Conservation (phyloP, 306 rosid genomes). For the Dicorynia guianensis region DNA sequence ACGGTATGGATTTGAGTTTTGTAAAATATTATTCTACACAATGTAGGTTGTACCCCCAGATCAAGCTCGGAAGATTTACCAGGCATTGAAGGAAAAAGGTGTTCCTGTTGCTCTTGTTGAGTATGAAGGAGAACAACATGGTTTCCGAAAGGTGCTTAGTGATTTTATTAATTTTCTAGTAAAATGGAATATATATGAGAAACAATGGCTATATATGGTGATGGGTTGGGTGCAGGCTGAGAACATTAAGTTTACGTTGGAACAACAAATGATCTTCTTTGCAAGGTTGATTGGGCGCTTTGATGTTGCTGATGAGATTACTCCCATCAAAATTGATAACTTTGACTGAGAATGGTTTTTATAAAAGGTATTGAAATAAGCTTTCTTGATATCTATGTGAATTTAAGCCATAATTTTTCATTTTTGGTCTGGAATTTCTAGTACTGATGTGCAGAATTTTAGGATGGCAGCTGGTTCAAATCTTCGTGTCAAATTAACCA, state of each 20-base stretch:
- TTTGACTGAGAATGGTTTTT: slow-evolving; percentile 47
- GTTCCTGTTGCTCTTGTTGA: slow-evolving; percentile 90
- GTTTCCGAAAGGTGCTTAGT: slow-evolving; percentile 81
- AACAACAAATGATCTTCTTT: slow-evolving; percentile 98
- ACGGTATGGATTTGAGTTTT: not conserved
- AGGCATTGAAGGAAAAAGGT: slow-evolving; percentile 82
- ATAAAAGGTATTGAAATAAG: slow-evolving; percentile 31
- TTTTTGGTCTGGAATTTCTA: not conserved
- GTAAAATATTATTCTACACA: not conserved
- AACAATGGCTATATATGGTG: slow-evolving; percentile 28
- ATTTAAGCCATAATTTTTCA: not conserved
- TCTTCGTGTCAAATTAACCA: not conserved
- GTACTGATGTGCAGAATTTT: slow-evolving; percentile 15
- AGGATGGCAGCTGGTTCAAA: slow-evolving; percentile 16
- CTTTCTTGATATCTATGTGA: slow-evolving; percentile 19
- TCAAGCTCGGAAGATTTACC: slow-evolving; percentile 83
- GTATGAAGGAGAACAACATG: slow-evolving; percentile 98
- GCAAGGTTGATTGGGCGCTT: slow-evolving; percentile 85
- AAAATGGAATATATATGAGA: not conserved
- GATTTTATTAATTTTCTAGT: slow-evolving; percentile 13
- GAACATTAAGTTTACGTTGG: slow-evolving; percentile 89
- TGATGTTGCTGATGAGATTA: slow-evolving; percentile 79
- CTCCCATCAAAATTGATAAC: slow-evolving; percentile 84
- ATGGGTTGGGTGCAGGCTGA: slow-evolving; percentile 72
- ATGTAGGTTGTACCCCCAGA: slow-evolving; percentile 84